A percentile compares a stretch with the other conserved stretches of the same genome.
phyloP scores from a whole-genome alignment of 495 filamentous ascomycete genomes.

The Podospora pseudocomata region DNA sequence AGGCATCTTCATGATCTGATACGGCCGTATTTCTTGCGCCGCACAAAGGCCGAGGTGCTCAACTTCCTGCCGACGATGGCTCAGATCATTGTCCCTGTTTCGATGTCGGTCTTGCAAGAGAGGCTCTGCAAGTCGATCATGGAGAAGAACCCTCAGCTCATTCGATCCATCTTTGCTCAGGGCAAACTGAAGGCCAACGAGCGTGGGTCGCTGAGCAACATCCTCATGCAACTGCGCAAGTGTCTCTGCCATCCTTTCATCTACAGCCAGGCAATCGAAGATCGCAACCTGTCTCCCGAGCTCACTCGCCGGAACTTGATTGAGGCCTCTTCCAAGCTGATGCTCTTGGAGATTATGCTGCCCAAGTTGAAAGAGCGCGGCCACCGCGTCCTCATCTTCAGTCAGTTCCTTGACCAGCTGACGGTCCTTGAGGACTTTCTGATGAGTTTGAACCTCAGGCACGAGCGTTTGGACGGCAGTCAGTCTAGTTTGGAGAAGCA shows the following conservation, averaged over 20 bases:
- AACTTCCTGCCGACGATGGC: constrained; percentile 88
- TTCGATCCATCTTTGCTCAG: constrained; percentile 74
- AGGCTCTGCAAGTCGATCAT: constrained; percentile 93
- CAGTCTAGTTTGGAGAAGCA: constrained; percentile 82
- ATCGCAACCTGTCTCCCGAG: constrained; percentile 52
- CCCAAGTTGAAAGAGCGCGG: constrained; percentile 86
- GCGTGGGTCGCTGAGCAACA: constrained; percentile 79
- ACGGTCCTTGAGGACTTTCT: constrained; percentile 92
- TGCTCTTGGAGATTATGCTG: constrained; percentile 81
- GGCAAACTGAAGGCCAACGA: constrained; percentile 64
- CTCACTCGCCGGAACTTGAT: constrained; percentile 73
- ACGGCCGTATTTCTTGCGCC: constrained; percentile 64
- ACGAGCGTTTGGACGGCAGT: constrained; percentile 81
- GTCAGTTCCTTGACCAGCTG: constrained; percentile 87
- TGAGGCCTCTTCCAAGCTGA: constrained; percentile 86
- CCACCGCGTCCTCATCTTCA: constrained; percentile 92
- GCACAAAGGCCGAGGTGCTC: constrained; percentile 86
- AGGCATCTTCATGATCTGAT: constrained; percentile 77
- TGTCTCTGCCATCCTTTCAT: constrained; percentile 94
- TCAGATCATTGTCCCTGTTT: constrained; percentile 90
- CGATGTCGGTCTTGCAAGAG: constrained; percentile 89
- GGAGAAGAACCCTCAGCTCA: constrained; percentile 81
- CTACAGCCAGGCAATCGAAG: constrained; percentile 85
- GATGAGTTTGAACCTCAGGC: constrained; percentile 60
- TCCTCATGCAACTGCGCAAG: constrained; percentile 92